A percentile compares a stretch with the other conserved stretches of the same genome.
These are phyloP conservation scores for Phoenix dactylifera DNA, from an alignment of 176 grass and related monocot genomes.

Conservation along the genomic window DNA sequence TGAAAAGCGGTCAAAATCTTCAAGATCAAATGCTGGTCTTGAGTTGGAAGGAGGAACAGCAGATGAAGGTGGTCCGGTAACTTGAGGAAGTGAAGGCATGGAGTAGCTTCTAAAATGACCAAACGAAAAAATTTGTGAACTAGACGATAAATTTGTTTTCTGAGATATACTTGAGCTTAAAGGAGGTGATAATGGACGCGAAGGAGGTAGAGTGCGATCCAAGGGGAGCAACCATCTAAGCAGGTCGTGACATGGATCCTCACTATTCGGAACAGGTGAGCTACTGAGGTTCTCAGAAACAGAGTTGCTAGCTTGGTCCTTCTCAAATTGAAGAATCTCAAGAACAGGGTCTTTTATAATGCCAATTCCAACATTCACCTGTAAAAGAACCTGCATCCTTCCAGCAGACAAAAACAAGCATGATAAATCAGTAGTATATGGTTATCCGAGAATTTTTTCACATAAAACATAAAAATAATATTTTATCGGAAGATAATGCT, in stretches of 20 bases:
- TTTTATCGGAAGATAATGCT: too few relatives aligned
- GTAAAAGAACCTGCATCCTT: conserved; percentile 98
- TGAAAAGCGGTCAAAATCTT: conserved; percentile 60
- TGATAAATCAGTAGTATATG: conserved; percentile 29
- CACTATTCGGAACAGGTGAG: conserved; percentile 24
- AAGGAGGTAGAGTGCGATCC: conserved; percentile 56
- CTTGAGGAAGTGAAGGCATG: conserved; percentile 57
- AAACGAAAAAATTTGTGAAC: conserved; percentile 88
- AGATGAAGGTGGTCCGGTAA: conserved; percentile 19
- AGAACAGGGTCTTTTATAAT: conserved; percentile 75
- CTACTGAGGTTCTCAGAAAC: conserved; percentile 27
- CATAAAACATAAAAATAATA: too few relatives aligned
- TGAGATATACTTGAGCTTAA: conserved; percentile 56
- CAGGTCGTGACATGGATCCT: conserved; percentile 70
- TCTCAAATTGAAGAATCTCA: conserved; percentile 97
- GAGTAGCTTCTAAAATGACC: conserved; percentile 87
- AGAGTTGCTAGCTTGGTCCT: conserved; percentile 41
- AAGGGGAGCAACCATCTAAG: conserved; percentile 94
- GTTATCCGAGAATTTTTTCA: neutral
- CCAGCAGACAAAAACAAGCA: conserved; percentile 35
- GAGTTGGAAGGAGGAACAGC: conserved; percentile 31
- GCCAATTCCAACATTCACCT: conserved; percentile 78
- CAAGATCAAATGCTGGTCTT: conserved; percentile 46
- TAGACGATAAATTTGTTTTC: conserved; percentile 53
- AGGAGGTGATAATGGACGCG: conserved; percentile 65